phyloP scores from a whole-genome alignment of 768 basidiomycete genomes.

The Macrocybe gigantea region DNA sequence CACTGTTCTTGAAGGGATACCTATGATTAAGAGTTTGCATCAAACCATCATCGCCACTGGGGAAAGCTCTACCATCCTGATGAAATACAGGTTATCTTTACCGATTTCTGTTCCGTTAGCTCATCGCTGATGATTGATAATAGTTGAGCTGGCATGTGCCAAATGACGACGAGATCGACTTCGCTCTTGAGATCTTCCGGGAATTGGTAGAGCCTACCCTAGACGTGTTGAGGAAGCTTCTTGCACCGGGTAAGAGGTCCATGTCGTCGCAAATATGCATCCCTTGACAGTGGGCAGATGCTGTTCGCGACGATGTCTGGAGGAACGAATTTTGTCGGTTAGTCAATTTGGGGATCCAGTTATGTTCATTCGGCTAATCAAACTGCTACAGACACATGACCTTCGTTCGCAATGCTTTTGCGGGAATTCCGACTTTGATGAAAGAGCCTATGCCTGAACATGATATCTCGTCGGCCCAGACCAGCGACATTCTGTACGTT shows the following conservation, averaged over 20 bases:
- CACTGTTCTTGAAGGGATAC: not conserved
- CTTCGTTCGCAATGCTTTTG: slow-evolving; percentile 68
- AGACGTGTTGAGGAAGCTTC: slow-evolving; percentile 45
- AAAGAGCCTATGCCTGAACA: slow-evolving; percentile 47
- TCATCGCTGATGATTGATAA: not conserved
- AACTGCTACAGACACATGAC: slow-evolving; percentile 47
- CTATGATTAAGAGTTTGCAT: slow-evolving; percentile 49
- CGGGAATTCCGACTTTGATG: slow-evolving; percentile 64
- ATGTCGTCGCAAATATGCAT: slow-evolving; percentile 4
- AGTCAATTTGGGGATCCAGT: slow-evolving; percentile 11
- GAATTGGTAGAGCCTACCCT: slow-evolving; percentile 64
- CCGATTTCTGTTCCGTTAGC: not conserved
- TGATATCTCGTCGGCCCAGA: slow-evolving; percentile 36
- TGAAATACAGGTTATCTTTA: slow-evolving; percentile 52
- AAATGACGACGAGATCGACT: slow-evolving; percentile 60
- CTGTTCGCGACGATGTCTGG: slow-evolving; percentile 58
- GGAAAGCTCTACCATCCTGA: slow-evolving; percentile 68
- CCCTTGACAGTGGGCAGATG: slow-evolving; percentile 20
- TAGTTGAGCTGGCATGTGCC: slow-evolving; percentile 81
- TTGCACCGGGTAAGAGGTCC: slow-evolving; percentile 39
- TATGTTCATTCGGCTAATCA: not conserved
- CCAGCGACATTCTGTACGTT: slow-evolving; percentile 66
- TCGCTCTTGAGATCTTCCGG: slow-evolving; percentile 63
- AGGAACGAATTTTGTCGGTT: slow-evolving; percentile 83
- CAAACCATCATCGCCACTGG: slow-evolving; percentile 71